phyloP scores from a whole-genome alignment of 2,329 filamentous ascomycete genomes.

The Chaetomium sp. region DNA sequence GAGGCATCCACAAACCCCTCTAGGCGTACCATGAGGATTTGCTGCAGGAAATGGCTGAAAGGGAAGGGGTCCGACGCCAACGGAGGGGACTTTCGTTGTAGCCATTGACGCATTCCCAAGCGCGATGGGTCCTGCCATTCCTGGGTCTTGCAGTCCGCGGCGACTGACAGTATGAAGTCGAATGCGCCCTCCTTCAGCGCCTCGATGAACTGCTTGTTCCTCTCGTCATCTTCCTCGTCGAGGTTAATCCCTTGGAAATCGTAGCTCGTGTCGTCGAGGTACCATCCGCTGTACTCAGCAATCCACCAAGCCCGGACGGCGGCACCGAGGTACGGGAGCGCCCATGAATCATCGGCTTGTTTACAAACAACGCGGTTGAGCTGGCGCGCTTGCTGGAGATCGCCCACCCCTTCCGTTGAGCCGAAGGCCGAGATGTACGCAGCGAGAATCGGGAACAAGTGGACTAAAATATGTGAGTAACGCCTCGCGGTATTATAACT shows the following conservation, averaged over 20 bases:
- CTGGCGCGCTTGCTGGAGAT: constrained; percentile 68
- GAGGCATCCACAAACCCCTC: constrained; percentile 90
- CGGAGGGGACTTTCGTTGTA: constrained; percentile 77
- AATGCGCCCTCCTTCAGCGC: constrained; percentile 86
- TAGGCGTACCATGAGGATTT: constrained; percentile 74
- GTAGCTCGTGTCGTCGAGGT: constrained; percentile 69
- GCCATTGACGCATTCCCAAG: constrained; percentile 75
- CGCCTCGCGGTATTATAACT: background rate
- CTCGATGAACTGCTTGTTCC: constrained; percentile 73
- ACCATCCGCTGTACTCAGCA: constrained; percentile 89
- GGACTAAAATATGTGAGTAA: constrained; percentile 52
- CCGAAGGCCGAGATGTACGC: constrained; percentile 77
- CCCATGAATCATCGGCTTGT: constrained; percentile 69
- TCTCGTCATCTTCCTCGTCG: constrained; percentile 67
- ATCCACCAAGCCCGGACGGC: constrained; percentile 85
- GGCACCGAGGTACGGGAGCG: constrained; percentile 73
- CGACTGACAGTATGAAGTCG: constrained; percentile 85
- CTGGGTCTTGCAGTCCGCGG: constrained; percentile 75
- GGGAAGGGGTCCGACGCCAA: constrained; percentile 67
- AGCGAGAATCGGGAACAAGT: constrained; percentile 79
- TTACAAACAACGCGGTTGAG: constrained; percentile 70
- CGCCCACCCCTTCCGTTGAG: constrained; percentile 70
- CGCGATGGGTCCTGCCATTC: constrained; percentile 89
- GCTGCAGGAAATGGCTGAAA: constrained; percentile 72
- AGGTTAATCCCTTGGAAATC: constrained; percentile 65